Evolutionary conservation across 1,139 yeast species (phyloP).

Genomic region (Diutina catenulata): DNA sequence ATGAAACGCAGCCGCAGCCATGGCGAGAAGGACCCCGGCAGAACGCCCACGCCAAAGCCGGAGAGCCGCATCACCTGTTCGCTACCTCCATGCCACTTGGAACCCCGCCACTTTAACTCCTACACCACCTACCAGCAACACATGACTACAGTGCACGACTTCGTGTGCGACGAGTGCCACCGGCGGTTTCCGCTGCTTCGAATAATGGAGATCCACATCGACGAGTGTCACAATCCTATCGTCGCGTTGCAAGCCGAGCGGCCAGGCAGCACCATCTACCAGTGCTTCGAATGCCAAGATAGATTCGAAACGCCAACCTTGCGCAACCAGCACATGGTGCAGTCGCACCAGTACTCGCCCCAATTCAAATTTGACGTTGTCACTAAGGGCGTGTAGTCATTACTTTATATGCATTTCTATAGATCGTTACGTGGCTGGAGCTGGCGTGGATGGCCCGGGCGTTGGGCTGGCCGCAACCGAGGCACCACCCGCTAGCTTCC

Average conservation of each 20-base stretch:
- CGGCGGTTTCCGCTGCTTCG: slow-evolving; percentile 27
- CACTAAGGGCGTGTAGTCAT: slow-evolving; percentile 10
- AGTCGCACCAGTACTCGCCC: slow-evolving; percentile 37
- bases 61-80: neutral
- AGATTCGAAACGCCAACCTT: slow-evolving; percentile 23
- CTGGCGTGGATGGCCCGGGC: too few relatives aligned
- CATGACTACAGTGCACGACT: slow-evolving; percentile 13
- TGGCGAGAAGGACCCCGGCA: too few relatives aligned
- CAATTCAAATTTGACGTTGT: slow-evolving; percentile 28
- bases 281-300: slow-evolving; percentile 22
- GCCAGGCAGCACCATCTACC: slow-evolving; percentile 27
- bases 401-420: slow-evolving; percentile 8
- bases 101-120: slow-evolving; percentile 9
- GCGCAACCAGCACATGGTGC: slow-evolving; percentile 35
- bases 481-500: slow-evolving; percentile 6
- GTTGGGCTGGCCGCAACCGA: too few relatives aligned
- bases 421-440: too few relatives aligned
- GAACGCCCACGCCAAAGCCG: too few relatives aligned
- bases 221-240: slow-evolving; percentile 44
- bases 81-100: neutral
- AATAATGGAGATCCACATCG: slow-evolving; percentile 34
- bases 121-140: slow-evolving; percentile 21
- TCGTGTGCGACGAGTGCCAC: slow-evolving; percentile 31
- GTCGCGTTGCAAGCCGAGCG: slow-evolving; percentile 19
- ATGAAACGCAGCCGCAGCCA: too few relatives aligned